Conservation (phyloP, 169 alveolate species). For the Eimeria praecox region DNA sequence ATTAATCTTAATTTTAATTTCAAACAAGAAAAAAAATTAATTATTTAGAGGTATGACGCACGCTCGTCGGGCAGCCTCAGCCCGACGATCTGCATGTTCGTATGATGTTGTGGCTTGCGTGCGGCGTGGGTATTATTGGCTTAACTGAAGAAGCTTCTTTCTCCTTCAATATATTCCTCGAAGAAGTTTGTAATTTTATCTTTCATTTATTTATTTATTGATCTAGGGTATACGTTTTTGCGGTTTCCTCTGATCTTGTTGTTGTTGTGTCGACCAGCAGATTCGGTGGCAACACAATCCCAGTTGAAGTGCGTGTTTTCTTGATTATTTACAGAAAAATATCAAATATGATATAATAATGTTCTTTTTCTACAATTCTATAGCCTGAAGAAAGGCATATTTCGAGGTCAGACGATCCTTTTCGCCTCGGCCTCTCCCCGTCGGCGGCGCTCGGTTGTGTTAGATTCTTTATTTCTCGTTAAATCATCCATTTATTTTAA, state of each 20-base stretch:
- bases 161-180: not conserved
- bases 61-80: slow-evolving; percentile 11
- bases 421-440: not conserved
- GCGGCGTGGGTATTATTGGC: not conserved
- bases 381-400: not conserved
- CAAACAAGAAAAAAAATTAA: not conserved
- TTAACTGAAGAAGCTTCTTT: slow-evolving; percentile 12
- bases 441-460: slow-evolving; percentile 31
- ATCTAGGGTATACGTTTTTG: not conserved
- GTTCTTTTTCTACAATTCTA: not conserved
- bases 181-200: not conserved
- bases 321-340: not conserved
- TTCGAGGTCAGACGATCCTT: not conserved
- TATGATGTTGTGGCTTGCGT: slow-evolving; percentile 15
- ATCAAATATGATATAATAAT: not conserved
- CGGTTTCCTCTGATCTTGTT: not conserved
- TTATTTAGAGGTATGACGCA: not conserved
- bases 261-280: not conserved
- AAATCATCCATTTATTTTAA: not conserved
- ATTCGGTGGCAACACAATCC: not conserved
- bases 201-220: not conserved
- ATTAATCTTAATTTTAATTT: not conserved
- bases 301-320: not conserved
- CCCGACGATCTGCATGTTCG: slow-evolving; percentile 44
- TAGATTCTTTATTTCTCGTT: not conserved